Conservation (phyloP, 768 basidiomycete species). For the Scleroderma bovista region DNA sequence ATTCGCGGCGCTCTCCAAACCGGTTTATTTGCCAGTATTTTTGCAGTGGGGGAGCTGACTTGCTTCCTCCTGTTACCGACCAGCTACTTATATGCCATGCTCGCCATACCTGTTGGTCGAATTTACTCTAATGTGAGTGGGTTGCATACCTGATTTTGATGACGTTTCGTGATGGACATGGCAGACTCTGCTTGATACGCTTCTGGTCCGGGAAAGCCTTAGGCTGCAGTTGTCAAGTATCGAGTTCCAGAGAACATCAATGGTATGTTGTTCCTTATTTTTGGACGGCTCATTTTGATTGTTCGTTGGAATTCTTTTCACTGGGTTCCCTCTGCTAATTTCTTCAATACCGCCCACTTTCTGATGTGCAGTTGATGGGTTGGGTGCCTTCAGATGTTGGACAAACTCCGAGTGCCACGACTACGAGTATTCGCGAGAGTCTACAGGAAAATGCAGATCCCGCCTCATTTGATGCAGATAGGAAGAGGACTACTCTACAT, state of each 20-base stretch:
- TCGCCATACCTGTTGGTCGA: constrained; percentile 34
- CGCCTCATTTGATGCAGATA: not conserved
- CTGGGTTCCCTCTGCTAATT: too few relatives aligned
- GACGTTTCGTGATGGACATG: not conserved
- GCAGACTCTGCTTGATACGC: constrained; percentile 41
- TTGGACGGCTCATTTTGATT: not conserved
- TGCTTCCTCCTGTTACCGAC: constrained; percentile 21
- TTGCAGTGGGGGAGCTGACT: constrained; percentile 45
- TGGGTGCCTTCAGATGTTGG: not conserved
- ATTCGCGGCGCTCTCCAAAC: constrained; percentile 52
- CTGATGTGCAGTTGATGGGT: not conserved
- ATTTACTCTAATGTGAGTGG: constrained; percentile 40
- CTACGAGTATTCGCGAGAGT: not conserved
- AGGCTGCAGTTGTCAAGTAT: constrained; percentile 17
- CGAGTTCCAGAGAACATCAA: not conserved
- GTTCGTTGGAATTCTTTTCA: not conserved
- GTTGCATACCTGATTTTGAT: not conserved
- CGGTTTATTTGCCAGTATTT: constrained; percentile 44
- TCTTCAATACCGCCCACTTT: not conserved
- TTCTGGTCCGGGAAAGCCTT: constrained; percentile 35
- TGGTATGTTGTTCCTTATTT: not conserved
- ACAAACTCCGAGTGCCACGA: not conserved
- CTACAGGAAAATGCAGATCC: not conserved
- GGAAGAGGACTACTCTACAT: not conserved
- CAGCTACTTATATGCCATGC: constrained; percentile 32